A percentile compares a stretch with the other conserved stretches of the same genome.
phyloP scores from a whole-genome alignment of 805 yeast genomes.

The Metschnikowia lochheadii region DNA sequence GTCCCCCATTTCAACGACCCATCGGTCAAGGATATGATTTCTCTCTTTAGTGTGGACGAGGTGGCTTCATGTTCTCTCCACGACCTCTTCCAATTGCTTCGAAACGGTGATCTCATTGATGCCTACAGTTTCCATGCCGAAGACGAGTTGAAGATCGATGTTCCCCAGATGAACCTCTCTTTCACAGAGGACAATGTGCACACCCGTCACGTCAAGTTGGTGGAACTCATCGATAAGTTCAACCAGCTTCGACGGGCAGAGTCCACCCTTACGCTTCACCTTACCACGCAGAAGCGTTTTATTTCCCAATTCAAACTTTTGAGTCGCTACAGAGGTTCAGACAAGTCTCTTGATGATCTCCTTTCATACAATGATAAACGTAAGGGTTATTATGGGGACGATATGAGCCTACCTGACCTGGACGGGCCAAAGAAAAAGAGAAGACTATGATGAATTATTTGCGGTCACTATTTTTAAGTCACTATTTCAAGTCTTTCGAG shows the following conservation, averaged over 20 bases:
- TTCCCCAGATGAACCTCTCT: conserved; percentile 27
- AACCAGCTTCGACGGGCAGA: conserved; percentile 1
- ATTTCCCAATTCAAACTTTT: conserved; percentile 25
- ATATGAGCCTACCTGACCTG: not conserved
- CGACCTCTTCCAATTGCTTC: conserved; percentile 23
- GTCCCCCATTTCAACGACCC: conserved; percentile 18
- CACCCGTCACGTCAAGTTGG: conserved; percentile 21
- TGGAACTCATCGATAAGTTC: conserved; percentile 22
- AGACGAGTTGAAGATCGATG: conserved; percentile 25
- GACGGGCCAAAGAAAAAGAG: conserved; percentile 1
- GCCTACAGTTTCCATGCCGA: conserved; percentile 20
- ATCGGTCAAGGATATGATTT: conserved; percentile 17
- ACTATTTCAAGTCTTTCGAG: no score
- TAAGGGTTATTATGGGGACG: no score
- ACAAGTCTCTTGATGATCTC: conserved; percentile 19
- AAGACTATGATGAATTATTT: not conserved
- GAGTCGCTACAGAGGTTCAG: conserved; percentile 18
- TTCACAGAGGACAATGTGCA: conserved; percentile 33
- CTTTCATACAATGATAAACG: not conserved
- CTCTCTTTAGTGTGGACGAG: conserved; percentile 23
- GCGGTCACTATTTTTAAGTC: not conserved
- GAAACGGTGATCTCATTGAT: conserved; percentile 28
- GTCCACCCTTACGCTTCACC: conserved; percentile 19
- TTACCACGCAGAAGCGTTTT: conserved; percentile 24
- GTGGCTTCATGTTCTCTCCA: conserved; percentile 19